These are phyloP conservation scores for Solanum lycopersicoides DNA, from an alignment of 257 asterid genomes.

Conservation along the genomic window DNA sequence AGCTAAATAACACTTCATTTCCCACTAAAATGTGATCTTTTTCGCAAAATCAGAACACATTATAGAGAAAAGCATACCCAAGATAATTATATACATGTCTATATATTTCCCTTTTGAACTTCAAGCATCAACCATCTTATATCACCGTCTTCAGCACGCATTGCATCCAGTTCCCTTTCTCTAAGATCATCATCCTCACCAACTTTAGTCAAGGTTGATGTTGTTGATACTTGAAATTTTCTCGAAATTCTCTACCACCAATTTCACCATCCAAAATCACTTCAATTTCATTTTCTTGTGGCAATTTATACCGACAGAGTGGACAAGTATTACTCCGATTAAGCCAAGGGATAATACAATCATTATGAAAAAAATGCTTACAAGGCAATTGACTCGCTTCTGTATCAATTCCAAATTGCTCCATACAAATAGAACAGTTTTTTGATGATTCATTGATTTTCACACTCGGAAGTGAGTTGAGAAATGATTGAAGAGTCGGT, in stretches of 20 bases:
- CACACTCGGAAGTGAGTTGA: slow-evolving; percentile 23
- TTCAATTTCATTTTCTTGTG: slow-evolving; percentile 6
- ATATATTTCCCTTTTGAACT: neutral
- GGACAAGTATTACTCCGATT: slow-evolving; percentile 45
- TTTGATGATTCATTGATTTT: slow-evolving; percentile 10
- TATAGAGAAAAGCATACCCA: neutral
- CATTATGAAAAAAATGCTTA: slow-evolving; percentile 34
- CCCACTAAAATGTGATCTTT: neutral
- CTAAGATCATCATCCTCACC: neutral
- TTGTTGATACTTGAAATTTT: neutral
- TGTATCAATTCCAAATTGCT: slow-evolving; percentile 21
- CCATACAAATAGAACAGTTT: slow-evolving; percentile 44
- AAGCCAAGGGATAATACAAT: slow-evolving; percentile 45
- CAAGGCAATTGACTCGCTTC: slow-evolving; percentile 31
- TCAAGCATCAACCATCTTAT: slow-evolving; percentile 40
- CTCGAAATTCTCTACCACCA: neutral
- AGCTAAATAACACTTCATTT: neutral
- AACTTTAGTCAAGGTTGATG: neutral
- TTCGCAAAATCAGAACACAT: neutral
- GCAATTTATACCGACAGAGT: slow-evolving; percentile 36
- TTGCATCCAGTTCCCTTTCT: slow-evolving; percentile 9
- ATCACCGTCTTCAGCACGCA: slow-evolving; percentile 53
- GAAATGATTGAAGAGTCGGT: slow-evolving; percentile 22
- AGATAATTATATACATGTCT: neutral
- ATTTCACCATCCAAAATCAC: neutral